These are phyloP conservation scores for Yamadazyma paraphyllophila DNA, from an alignment of 805 yeast genomes.

Conservation along the genomic window DNA sequence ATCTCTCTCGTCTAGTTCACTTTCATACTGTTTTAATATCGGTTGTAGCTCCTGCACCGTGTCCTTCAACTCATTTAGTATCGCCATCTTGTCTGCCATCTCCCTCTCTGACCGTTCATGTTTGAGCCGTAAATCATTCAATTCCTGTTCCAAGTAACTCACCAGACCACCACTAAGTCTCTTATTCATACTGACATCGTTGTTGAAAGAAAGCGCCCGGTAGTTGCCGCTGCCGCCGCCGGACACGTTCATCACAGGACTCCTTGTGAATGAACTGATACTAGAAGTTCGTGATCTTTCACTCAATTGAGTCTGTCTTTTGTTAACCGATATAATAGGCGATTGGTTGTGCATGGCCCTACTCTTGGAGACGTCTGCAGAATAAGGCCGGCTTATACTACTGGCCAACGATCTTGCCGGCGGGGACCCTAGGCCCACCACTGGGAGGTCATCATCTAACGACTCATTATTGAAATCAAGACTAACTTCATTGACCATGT, in stretches of 20 bases:
- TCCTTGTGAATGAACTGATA: constrained; percentile 8
- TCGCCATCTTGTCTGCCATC: constrained; percentile 42
- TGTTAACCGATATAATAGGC: background rate
- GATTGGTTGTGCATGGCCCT: background rate
- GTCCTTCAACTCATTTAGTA: constrained; percentile 46
- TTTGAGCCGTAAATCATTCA: constrained; percentile 19
- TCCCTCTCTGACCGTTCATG: constrained; percentile 24
- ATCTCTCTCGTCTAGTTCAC: constrained; percentile 44
- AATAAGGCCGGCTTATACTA: constrained; percentile 4
- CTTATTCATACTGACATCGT: background rate
- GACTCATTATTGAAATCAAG: constrained; percentile 6
- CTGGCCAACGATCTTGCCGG: background rate
- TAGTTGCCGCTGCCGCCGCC: background rate
- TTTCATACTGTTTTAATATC: constrained; percentile 45
- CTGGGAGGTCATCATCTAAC: constrained; percentile 1
- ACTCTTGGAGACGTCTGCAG: constrained; percentile 4
- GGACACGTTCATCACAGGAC: constrained; percentile 6
- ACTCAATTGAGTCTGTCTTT: constrained; percentile 8
- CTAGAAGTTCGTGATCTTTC: constrained; percentile 11
- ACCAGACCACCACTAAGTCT: constrained; percentile 5
- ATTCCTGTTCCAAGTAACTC: constrained; percentile 13
- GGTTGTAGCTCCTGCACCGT: constrained; percentile 52
- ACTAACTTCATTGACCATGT: constrained; percentile 13
- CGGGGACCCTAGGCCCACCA: background rate
- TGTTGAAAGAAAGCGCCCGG: constrained; percentile 7